Evolutionary conservation across 2,329 filamentous ascomycete species (phyloP), one percentile per base, ranked within the genome.

Genomic region (Thelonectria discophora): DNA sequence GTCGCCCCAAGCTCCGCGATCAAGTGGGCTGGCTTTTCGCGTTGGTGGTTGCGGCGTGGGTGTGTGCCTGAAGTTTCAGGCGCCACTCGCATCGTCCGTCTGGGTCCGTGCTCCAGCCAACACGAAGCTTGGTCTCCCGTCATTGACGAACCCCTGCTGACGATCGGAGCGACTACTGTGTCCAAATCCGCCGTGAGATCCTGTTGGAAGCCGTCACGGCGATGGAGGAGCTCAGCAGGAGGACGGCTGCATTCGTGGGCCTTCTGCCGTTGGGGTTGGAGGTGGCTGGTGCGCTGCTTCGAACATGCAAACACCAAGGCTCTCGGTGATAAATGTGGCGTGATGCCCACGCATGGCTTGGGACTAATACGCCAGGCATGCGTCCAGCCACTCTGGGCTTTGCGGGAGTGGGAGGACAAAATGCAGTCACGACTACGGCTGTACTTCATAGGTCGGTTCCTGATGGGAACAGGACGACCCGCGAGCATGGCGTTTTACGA

Each of bases 1-100:
- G 71, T 73, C 70, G 51, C 37, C 60, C 63, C 62, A 49, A 39
- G 47, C 45, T 71, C 69, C 70, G 70, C 70, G 69, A 72, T 71
- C 65, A 70, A 66, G 67, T 66, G 62, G n/a, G n/a, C n/a, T n/a
- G 69, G 62, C 61, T 63, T 65, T 34, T 69, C 65, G 72, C 72
- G 73, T 69, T 64, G 63, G 65, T 63, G 63, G 60, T 67, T 69
- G 63, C 62, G 63, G 55, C 60, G 62, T 62, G 55, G 56, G 32
- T 68, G 61, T 39, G 50, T 72, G 72, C 72, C 72, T 74, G 65
- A 64, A 13, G 56, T 56, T 32, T 53, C 58, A 66, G 67, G 67
- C 61, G 27, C 11, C 21, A 34, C 27, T 13, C 55, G 27, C 11
- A 24, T 32, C 42, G 11, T 15, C 27, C 17, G 42, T 47, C 30